A percentile compares a stretch with the other conserved stretches of the same genome.
Evolutionary conservation across 164 flowering plant genomes (phyloP).

Genomic region (Liriodendron chinense): DNA sequence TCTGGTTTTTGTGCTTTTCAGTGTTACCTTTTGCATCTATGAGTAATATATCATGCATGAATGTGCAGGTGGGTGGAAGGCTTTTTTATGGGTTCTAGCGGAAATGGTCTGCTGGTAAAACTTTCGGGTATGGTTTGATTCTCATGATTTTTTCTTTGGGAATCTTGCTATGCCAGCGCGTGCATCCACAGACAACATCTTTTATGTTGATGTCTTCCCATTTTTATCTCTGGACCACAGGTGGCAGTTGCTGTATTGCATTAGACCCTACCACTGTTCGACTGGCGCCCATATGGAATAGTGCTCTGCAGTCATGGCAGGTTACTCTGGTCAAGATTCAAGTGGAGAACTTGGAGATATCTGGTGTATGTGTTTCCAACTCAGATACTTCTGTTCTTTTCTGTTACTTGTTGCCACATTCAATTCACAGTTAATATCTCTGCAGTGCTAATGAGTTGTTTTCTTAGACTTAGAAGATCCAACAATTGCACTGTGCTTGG

Average conservation of each 20-base stretch:
- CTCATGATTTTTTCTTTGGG: not conserved
- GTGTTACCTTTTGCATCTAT: not conserved
- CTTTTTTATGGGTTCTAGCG: slow-evolving; percentile 25
- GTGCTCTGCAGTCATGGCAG: slow-evolving; percentile 28
- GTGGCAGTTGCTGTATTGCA: slow-evolving; percentile 16
- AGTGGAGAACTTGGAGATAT: slow-evolving; percentile 7
- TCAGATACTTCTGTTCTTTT: not conserved
- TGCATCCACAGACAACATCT: not conserved
- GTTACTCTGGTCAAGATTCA: slow-evolving; percentile 24
- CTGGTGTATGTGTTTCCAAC: slow-evolving; percentile 18
- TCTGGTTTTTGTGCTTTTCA: not conserved
- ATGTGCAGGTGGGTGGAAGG: slow-evolving; percentile 43
- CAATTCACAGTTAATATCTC: not conserved
- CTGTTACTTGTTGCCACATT: not conserved
- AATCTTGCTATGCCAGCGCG: not conserved
- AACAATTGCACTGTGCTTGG: not conserved
- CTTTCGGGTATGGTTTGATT: slow-evolving; percentile 27
- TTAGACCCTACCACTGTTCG: slow-evolving; percentile 28
- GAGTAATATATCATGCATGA: slow-evolving; percentile 4
- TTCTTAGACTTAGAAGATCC: not conserved
- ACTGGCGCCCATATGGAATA: slow-evolving; percentile 37
- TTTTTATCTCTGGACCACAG: slow-evolving; percentile 17
- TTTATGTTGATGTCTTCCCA: not conserved
- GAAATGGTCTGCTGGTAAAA: slow-evolving; percentile 20
- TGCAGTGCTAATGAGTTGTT: not conserved